Conservation (phyloP, 2,329 filamentous ascomycete genomes). For the Fusarium buxicola region DNA sequence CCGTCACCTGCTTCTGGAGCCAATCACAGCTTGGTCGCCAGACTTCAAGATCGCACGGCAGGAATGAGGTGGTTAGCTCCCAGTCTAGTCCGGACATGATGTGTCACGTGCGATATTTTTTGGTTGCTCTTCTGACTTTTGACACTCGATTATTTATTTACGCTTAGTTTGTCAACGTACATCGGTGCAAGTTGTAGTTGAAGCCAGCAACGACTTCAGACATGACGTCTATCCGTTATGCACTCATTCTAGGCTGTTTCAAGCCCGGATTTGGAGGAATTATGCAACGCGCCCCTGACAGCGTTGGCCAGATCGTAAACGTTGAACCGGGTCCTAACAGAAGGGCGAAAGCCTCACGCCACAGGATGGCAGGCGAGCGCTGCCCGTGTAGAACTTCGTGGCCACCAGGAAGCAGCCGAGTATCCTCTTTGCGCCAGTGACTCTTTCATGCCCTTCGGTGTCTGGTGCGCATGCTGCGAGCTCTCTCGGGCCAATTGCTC, state of each 20-base stretch:
- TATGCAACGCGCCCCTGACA: slow-evolving; percentile 10
- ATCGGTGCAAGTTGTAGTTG: slow-evolving; percentile 9
- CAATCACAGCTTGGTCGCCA: slow-evolving; percentile 4
- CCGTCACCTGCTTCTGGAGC: slow-evolving; percentile 1
- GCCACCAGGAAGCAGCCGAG: slow-evolving; percentile 7
- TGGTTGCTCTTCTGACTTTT: neutral
- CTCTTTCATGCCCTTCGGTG: slow-evolving; percentile 5
- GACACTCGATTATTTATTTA: slow-evolving; percentile 3
- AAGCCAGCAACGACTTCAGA: neutral
- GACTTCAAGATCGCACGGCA: slow-evolving; percentile 6
- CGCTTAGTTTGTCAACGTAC: slow-evolving; percentile 3
- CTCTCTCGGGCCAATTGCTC: slow-evolving; percentile 21
- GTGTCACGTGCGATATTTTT: slow-evolving; percentile 3
- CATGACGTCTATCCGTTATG: slow-evolving; percentile 1
- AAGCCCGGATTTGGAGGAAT: slow-evolving; percentile 10
- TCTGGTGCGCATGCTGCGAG: neutral
- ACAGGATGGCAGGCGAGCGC: slow-evolving; percentile 12
- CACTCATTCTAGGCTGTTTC: slow-evolving; percentile 13
- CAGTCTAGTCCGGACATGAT: neutral
- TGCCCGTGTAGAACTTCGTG: slow-evolving; percentile 16
- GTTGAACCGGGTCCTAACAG: slow-evolving; percentile 4
- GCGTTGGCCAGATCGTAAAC: slow-evolving; percentile 5
- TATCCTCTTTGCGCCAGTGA: slow-evolving; percentile 4
- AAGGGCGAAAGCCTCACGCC: slow-evolving; percentile 20
- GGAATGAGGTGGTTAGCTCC: slow-evolving; percentile 7